A percentile compares a stretch with the other conserved stretches of the same genome.
Evolutionary conservation across 495 filamentous ascomycete species (phyloP).

Genomic region (Neurospora sublineolata): DNA sequence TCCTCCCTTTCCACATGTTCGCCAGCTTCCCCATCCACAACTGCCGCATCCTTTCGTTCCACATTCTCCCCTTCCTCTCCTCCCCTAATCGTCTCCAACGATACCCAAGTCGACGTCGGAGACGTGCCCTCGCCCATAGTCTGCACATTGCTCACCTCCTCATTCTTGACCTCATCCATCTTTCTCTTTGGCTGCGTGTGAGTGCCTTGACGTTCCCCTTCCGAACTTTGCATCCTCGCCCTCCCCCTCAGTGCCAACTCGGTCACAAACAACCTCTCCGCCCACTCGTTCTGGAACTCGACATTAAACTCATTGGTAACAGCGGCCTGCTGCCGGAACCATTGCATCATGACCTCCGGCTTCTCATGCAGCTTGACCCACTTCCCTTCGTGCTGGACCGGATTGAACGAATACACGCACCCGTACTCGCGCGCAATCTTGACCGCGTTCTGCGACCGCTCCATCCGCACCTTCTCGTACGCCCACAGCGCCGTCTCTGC

Average conservation of each 20-base stretch:
- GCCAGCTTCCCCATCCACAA: neutral
- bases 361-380: constrained; percentile 21
- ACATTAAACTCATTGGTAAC: constrained; percentile 27
- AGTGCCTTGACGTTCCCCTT: neutral
- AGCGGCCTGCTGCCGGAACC: constrained; percentile 17
- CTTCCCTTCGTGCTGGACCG: constrained; percentile 7
- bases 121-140: neutral
- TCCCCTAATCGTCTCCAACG: neutral
- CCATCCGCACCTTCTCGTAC: constrained; percentile 16
- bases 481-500: constrained; percentile 18
- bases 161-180: neutral
- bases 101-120: neutral
- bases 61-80: neutral
- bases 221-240: neutral
- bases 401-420: constrained; percentile 20
- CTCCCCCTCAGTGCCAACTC: neutral
- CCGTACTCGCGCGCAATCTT: constrained; percentile 23
- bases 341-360: constrained; percentile 16
- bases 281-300: constrained; percentile 18
- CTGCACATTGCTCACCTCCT: neutral
- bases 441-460: constrained; percentile 23
- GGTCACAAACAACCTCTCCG: neutral
- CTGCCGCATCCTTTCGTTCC: neutral
- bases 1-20: neutral
- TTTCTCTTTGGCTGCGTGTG: neutral